These are phyloP conservation scores for Paxillus ammoniavirescens DNA, from an alignment of 768 basidiomycete genomes.

Conservation along the genomic window DNA sequence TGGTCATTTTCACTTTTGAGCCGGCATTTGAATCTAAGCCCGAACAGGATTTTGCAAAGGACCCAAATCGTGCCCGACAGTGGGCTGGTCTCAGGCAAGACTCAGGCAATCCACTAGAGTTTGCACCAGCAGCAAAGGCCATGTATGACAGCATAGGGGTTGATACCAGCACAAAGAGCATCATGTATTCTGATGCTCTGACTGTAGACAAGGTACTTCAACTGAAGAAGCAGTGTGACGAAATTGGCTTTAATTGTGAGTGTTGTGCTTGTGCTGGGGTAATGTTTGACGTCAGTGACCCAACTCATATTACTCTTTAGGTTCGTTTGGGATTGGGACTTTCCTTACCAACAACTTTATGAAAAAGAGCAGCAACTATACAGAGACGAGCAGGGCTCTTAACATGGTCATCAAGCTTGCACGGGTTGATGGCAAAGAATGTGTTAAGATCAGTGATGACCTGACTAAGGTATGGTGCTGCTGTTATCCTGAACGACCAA, in stretches of 20 bases:
- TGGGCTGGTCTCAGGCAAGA: slow-evolving; percentile 93
- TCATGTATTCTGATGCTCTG: slow-evolving; percentile 86
- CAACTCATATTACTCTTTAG: slow-evolving; percentile 36
- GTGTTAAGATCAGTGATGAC: slow-evolving; percentile 95
- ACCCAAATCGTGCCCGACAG: slow-evolving; percentile 58
- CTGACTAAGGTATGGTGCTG: slow-evolving; percentile 59
- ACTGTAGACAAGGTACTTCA: slow-evolving; percentile 66
- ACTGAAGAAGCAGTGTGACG: slow-evolving; percentile 69
- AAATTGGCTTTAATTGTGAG: slow-evolving; percentile 68
- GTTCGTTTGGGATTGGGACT: slow-evolving; percentile 92
- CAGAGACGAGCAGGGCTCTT: slow-evolving; percentile 72
- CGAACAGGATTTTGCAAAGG: slow-evolving; percentile 53
- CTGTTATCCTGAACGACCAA: neutral
- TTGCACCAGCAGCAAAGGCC: slow-evolving; percentile 69
- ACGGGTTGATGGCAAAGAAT: slow-evolving; percentile 67
- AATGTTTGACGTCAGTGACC: too few relatives aligned
- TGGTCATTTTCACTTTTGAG: slow-evolving; percentile 1
- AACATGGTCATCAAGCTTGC: slow-evolving; percentile 96
- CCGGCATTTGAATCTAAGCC: neutral
- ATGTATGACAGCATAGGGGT: slow-evolving; percentile 72
- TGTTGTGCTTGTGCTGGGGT: neutral
- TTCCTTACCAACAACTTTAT: slow-evolving; percentile 87
- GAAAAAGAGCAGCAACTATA: slow-evolving; percentile 39
- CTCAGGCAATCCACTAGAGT: slow-evolving; percentile 86
- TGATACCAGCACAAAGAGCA: slow-evolving; percentile 58